Evolutionary conservation across 2,329 filamentous ascomycete genomes (phyloP), one percentile per base, ranked within the genome.

Genomic region (Epichloe coenophiala): DNA sequence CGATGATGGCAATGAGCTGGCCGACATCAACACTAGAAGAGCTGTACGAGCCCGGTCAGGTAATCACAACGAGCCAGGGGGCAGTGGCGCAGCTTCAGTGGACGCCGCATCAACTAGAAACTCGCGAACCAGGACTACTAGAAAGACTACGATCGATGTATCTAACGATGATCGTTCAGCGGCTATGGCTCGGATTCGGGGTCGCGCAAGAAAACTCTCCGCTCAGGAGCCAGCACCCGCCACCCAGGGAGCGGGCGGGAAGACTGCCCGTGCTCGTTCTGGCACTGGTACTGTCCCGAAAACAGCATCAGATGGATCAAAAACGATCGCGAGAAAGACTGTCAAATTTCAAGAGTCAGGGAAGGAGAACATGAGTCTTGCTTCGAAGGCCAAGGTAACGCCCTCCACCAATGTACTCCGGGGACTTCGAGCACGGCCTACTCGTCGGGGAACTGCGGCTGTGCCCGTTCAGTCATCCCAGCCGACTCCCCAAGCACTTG

Each of bases 311-410:
- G 63, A 67, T 36, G 54, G 59, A 2, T 61, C 56, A 55, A 76
- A 71, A 63, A 63, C 75, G 17, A 66, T 70, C 5, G 63, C 70
- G 36, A 81, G 77, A 68, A 84, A 82, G 68, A 73, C 70, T 3
- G 80, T 83, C 58, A 80, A 76, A 52, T 83, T 83, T 61, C 72
- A 81, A 60, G 77, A 79, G 57, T 76, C 77, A 3, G 79, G 81
- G 61, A 83, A 84, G 65, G 80, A 84, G 61, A 83, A 83, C 55
- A 64, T 79, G 38, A 61, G 70, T 19, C 77, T 76, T 13, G 57
- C 63, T 3, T 49, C 62, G 21, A 68, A 65, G 51, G 55, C 60
- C 31, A 72, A 72, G 59, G 60, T 64, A 45, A 54, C 65, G 43
- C 55, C 60, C 36, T 48, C 64, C 12, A 54, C 60, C 5, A 21